A percentile compares a stretch with the other conserved stretches of the same genome.
Conservation (phyloP, 148 eudicot species). For the Rheum nobile region DNA sequence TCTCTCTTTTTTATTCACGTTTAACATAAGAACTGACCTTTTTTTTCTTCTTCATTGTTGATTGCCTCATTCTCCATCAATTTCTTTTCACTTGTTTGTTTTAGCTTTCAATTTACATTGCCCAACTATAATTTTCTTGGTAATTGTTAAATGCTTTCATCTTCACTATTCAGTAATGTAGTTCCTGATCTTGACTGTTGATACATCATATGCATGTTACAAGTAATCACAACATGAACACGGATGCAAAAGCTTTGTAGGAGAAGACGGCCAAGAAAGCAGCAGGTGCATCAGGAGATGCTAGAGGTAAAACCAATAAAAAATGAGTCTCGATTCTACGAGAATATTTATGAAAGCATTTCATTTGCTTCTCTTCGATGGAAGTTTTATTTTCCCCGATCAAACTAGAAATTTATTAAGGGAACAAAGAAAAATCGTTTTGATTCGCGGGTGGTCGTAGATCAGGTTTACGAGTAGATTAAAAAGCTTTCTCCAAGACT, state of each 20-base stretch:
- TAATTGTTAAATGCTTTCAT: neutral
- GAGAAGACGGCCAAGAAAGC: constrained; percentile 86
- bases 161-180: neutral
- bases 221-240: constrained; percentile 12
- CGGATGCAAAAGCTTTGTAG: constrained; percentile 92
- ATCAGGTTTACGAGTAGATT: too few species aligned
- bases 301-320: constrained; percentile 57
- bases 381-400: too few species aligned
- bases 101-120: neutral
- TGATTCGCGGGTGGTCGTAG: too few species aligned
- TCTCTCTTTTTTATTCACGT: neutral
- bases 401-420: too few species aligned
- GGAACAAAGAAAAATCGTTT: too few species aligned
- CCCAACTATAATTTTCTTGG: neutral
- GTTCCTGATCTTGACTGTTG: too few species aligned
- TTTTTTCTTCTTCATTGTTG: neutral
- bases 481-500: too few species aligned
- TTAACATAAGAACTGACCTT: neutral
- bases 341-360: too few species aligned
- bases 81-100: neutral
- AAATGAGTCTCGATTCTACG: too few species aligned
- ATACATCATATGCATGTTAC: neutral
- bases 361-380: too few species aligned
- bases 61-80: neutral
- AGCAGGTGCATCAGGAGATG: constrained; percentile 32